Evolutionary conservation across 176 grass and related monocot species (phyloP).

Genomic region (Triticum urartu): DNA sequence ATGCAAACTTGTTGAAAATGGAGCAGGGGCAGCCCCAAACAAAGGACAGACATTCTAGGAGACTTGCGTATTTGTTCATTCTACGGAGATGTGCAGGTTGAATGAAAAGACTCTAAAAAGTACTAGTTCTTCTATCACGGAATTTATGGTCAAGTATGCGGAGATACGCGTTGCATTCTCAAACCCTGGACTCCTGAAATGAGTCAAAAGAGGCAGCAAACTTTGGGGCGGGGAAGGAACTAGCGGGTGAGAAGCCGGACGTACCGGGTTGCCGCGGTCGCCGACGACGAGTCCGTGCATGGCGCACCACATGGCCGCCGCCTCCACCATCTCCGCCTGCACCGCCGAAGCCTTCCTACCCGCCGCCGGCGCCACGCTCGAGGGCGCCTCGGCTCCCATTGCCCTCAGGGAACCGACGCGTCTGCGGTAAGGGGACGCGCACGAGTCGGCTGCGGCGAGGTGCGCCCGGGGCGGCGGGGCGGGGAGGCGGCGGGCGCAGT

Average conservation of each 20-base stretch:
- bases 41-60: background rate
- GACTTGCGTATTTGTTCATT: background rate
- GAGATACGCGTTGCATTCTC: background rate
- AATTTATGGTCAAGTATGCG: background rate
- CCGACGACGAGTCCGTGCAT: constrained; percentile 68
- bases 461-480: background rate
- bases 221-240: background rate
- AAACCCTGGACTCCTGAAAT: background rate
- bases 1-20: background rate
- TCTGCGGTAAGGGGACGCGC: background rate
- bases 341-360: background rate
- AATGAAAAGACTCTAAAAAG: background rate
- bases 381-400: constrained; percentile 15
- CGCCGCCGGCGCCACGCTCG: background rate
- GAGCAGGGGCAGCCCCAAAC: background rate
- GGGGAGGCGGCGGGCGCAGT: background rate
- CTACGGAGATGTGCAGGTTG: background rate
- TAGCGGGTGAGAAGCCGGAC: background rate
- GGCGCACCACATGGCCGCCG: constrained; percentile 58
- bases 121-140: background rate
- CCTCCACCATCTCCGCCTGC: constrained; percentile 42
- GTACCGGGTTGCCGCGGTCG: constrained; percentile 52
- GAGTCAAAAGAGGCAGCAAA: background rate
- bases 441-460: background rate
- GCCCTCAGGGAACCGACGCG: background rate